Conservation (phyloP, 2,329 filamentous ascomycete genomes). For the Fusarium sp. region DNA sequence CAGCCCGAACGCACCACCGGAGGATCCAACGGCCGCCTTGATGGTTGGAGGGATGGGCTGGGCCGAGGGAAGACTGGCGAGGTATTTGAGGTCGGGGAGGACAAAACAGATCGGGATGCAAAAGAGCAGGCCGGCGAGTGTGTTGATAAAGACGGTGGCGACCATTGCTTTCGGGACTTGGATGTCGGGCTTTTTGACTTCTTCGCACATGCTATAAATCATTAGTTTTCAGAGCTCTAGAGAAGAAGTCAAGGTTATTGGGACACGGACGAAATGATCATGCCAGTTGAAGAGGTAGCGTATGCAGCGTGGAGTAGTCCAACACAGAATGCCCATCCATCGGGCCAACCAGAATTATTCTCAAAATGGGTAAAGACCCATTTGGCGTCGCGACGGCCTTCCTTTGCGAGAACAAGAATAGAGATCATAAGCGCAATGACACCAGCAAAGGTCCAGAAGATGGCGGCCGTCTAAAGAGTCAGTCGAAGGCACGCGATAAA, state of each 20-base stretch:
- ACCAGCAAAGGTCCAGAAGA: conserved; percentile 81
- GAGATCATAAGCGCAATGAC: conserved; percentile 74
- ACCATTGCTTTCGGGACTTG: conserved; percentile 82
- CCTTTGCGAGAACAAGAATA: conserved; percentile 74
- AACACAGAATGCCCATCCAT: conserved; percentile 80
- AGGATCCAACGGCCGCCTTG: conserved; percentile 51
- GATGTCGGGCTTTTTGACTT: conserved; percentile 74
- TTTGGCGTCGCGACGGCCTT: conserved; percentile 72
- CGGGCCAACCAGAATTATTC: conserved; percentile 75
- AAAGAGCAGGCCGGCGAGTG: conserved; percentile 74
- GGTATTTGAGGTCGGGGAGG: conserved; percentile 70
- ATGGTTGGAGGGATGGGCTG: conserved; percentile 76
- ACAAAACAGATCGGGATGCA: conserved; percentile 78
- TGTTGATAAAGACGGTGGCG: conserved; percentile 74
- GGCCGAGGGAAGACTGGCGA: conserved; percentile 61
- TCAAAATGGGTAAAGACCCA: conserved; percentile 78
- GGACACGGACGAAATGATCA: conserved; percentile 78
- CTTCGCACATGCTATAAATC: conserved; percentile 76
- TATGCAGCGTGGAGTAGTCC: conserved; percentile 80
- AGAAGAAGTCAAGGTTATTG: neutral
- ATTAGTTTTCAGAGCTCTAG: neutral
- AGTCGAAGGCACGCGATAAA: neutral
- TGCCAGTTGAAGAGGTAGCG: conserved; percentile 80
- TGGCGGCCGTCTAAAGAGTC: conserved; percentile 72
- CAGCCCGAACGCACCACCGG: conserved; percentile 5